Evolutionary conservation across 257 asterid genomes (phyloP).

Genomic region (Forsythia viridissima): DNA sequence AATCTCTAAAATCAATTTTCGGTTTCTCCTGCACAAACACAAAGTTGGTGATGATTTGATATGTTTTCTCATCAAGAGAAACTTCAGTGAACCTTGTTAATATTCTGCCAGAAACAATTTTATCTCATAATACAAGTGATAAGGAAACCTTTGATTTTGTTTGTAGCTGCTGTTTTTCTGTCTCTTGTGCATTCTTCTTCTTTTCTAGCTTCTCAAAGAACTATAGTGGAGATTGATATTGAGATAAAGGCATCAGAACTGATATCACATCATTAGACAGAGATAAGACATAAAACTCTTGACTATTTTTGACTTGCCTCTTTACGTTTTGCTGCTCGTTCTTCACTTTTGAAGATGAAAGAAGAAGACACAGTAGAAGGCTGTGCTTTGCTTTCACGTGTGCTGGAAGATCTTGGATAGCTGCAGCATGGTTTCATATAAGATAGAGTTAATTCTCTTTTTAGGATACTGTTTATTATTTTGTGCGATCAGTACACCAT

Average conservation of each 20-base stretch:
- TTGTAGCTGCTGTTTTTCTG: conserved; percentile 44
- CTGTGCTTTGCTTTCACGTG: conserved; percentile 39
- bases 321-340: conserved; percentile 81
- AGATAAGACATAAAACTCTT: neutral
- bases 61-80: conserved; percentile 10
- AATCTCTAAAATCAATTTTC: conserved; percentile 34
- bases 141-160: conserved; percentile 53
- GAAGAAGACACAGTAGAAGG: conserved; percentile 45
- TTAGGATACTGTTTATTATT: neutral
- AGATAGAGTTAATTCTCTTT: conserved; percentile 2
- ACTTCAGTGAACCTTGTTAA: neutral
- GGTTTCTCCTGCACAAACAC: conserved; percentile 48
- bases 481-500: neutral
- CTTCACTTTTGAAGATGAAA: conserved; percentile 81
- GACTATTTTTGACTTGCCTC: conserved; percentile 56
- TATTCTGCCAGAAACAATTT: neutral
- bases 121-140: conserved; percentile 9
- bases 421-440: conserved; percentile 36
- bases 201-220: conserved; percentile 74
- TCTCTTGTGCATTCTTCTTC: conserved; percentile 46
- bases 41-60: conserved; percentile 9
- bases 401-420: conserved; percentile 35
- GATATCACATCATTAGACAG: neutral
- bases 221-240: conserved; percentile 27
- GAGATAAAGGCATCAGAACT: conserved; percentile 26